Percentiles rank a stretch among this genome's conserved stretches.
Conservation (phyloP, 163 green algal genomes). For the Chlorella variabilis region DNA sequence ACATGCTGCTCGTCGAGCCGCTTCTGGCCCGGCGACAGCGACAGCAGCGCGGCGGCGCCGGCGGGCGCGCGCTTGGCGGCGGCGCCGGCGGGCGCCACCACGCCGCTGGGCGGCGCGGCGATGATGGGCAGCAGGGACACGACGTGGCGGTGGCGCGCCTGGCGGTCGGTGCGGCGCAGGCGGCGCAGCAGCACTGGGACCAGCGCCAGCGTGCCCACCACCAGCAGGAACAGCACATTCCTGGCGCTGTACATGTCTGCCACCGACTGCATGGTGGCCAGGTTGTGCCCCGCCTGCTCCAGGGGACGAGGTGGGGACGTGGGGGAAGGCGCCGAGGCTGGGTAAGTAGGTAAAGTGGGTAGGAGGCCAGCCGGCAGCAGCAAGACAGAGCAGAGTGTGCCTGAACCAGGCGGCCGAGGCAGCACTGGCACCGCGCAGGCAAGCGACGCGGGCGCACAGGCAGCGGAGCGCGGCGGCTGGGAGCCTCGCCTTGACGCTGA, state of each 20-base stretch:
- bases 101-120: neutral
- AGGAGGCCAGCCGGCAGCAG: too few species aligned
- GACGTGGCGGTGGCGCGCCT: constrained; percentile 6
- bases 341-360: too few species aligned
- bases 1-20: neutral
- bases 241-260: constrained; percentile 49
- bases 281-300: constrained; percentile 44
- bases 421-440: too few species aligned
- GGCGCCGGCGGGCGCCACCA: too few species aligned
- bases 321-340: neutral
- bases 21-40: neutral
- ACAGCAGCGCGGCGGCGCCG: neutral
- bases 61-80: neutral
- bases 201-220: constrained; percentile 54
- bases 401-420: too few species aligned
- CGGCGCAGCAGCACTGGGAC: constrained; percentile 48
- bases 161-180: constrained; percentile 15
- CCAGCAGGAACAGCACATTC: constrained; percentile 53
- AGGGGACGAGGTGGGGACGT: neutral
- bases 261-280: constrained; percentile 38
- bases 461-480: too few species aligned
- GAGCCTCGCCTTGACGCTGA: constrained; percentile 48
- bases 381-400: too few species aligned
- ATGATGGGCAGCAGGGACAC: constrained; percentile 9
- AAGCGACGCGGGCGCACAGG: too few species aligned